Base-by-base conservation (phyloP, 163 green algal genomes). In the Trebouxia gelatinosa region DNA sequence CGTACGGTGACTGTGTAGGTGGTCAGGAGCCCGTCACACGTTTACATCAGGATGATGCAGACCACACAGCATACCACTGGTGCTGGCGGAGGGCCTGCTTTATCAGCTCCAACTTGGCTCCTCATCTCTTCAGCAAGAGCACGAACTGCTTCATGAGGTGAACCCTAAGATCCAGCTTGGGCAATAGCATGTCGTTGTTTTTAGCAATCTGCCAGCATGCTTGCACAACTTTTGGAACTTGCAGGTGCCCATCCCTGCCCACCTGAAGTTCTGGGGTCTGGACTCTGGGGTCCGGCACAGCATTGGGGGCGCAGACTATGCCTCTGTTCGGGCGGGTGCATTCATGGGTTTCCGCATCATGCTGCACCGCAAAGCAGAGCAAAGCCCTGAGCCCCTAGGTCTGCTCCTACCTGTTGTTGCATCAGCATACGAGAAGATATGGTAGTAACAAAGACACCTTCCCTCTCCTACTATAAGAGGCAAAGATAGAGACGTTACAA, bases 281-380 rank as follows among this genome's bases (percentile, higher is more conserved):
- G 93, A 98, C 85, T 97, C 91, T 4, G 89, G 90, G 43, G 90
- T 94, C 51, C 78, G 87, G 26, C 94, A 98, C 87, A 90, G 80
- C 34, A 91, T 97, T 54, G 90, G 90, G 4, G 95, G 92, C 31
- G 84, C 84, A 2, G 91, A 96, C 81, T 99, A 98, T 74, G 86
- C 82, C 29, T 86, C 82, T 16, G 95, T 98, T 65, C 85, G 95
- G 0, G 87, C 90, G 3, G 95, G 82, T 1, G 86, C 95, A 2
- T 99, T 99, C 87, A 98, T 97, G 92, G 92, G 92, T 0, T 80
- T 94, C 6, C 85, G 83, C 37, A 91, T 96, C 32, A 46, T 85
- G 50, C 84, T 57, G 34, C 81, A 54, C 32, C 65, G 32, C 46
- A 72, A 35, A 39, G n/a, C 75, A 80, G 32, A 50, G 6, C 21